These are phyloP conservation scores for Microdochium bolleyi DNA, from an alignment of 2,329 filamentous ascomycete species.

Conservation along the genomic window DNA sequence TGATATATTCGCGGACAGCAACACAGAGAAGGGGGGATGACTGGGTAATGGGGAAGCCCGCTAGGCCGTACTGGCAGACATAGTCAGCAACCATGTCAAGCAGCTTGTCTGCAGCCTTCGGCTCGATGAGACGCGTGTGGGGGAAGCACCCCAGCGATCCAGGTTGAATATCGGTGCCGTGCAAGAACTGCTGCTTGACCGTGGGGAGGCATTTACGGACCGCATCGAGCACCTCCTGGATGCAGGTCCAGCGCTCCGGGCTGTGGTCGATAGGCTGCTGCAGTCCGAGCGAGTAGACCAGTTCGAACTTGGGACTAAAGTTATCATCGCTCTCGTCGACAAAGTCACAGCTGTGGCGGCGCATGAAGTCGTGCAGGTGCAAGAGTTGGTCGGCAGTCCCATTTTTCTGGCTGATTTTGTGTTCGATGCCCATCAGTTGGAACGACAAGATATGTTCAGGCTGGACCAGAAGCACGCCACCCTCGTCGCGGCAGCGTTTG, in stretches of 20 bases:
- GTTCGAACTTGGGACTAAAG: conserved; percentile 51
- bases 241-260: conserved; percentile 46
- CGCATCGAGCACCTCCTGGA: conserved; percentile 43
- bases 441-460: conserved; percentile 59
- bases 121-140: conserved; percentile 35
- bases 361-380: conserved; percentile 33
- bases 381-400: conserved; percentile 25
- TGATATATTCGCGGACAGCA: conserved; percentile 35
- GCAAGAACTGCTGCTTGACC: conserved; percentile 20
- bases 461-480: conserved; percentile 52
- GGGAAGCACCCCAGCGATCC: conserved; percentile 31
- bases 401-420: conserved; percentile 20
- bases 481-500: conserved; percentile 33
- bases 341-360: conserved; percentile 40
- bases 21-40: conserved; percentile 20
- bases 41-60: conserved; percentile 30
- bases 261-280: conserved; percentile 42
- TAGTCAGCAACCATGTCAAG: conserved; percentile 22
- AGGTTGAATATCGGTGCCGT: conserved; percentile 32
- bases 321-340: conserved; percentile 61
- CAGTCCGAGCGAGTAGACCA: conserved; percentile 54
- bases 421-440: conserved; percentile 52
- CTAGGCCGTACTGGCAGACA: conserved; percentile 33
- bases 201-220: conserved; percentile 21
- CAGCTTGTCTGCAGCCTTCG: conserved; percentile 18